These are phyloP conservation scores for Silene vulgaris DNA, from an alignment of 179 eudicot species.

Conservation along the genomic window DNA sequence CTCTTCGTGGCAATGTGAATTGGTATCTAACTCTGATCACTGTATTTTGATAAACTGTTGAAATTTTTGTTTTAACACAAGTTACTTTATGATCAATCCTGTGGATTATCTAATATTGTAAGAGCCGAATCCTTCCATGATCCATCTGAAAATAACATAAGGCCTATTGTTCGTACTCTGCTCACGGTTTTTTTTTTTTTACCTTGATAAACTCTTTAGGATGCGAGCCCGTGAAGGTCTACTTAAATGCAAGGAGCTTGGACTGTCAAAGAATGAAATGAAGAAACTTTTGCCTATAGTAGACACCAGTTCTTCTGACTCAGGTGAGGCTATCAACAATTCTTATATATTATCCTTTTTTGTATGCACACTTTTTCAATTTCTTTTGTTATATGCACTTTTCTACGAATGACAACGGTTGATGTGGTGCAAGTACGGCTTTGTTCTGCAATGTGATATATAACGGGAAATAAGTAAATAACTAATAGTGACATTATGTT, in stretches of 20 bases:
- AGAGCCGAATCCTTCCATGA: conserved; percentile 16
- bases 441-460: too few species aligned
- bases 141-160: background rate
- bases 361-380: background rate
- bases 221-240: conserved; percentile 99
- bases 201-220: conserved; percentile 36
- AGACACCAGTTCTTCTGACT: conserved; percentile 96
- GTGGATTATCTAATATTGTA: conserved; percentile 4
- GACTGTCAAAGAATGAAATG: conserved; percentile 91
- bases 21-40: conserved; percentile 41
- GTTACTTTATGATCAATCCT: background rate
- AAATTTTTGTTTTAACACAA: too few species aligned
- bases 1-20: conserved; percentile 95
- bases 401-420: background rate
- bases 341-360: background rate
- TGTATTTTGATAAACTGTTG: background rate
- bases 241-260: conserved; percentile 90
- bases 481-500: too few species aligned
- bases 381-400: background rate
- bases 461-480: too few species aligned
- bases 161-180: background rate
- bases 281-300: conserved; percentile 95
- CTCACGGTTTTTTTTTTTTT: conserved; percentile 15
- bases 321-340: conserved; percentile 45
- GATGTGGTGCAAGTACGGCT: too few species aligned